phyloP scores from a whole-genome alignment of 345 rosid genomes.

The Pistacia atlantica region DNA sequence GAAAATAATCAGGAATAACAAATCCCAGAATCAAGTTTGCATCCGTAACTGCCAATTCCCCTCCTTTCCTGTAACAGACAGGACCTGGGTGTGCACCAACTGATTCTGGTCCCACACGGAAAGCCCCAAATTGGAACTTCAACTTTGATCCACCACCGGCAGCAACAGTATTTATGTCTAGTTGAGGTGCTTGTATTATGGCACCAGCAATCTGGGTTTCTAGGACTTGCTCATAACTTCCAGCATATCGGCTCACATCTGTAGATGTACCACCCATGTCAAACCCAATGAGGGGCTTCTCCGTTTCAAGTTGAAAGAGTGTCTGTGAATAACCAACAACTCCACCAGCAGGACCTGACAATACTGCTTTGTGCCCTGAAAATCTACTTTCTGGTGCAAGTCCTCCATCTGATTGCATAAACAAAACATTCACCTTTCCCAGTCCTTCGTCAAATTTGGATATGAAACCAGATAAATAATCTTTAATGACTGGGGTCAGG shows the following conservation, averaged over 20 bases:
- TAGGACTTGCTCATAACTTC: slow-evolving; percentile 93
- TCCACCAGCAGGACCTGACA: slow-evolving; percentile 99
- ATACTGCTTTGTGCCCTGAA: slow-evolving; percentile 96
- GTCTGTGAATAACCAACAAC: slow-evolving; percentile 98
- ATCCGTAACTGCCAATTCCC: slow-evolving; percentile 90
- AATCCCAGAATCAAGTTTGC: slow-evolving; percentile 88
- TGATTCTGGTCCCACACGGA: slow-evolving; percentile 92
- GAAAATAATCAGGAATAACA: slow-evolving; percentile 92
- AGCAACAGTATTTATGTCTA: slow-evolving; percentile 95
- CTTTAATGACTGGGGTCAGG: slow-evolving; percentile 89
- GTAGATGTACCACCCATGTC: slow-evolving; percentile 99
- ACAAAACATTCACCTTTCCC: slow-evolving; percentile 77
- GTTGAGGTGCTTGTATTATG: slow-evolving; percentile 97
- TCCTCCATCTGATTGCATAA: slow-evolving; percentile 99
- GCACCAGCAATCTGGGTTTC: slow-evolving; percentile 98
- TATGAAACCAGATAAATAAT: slow-evolving; percentile 86
- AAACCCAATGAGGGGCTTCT: slow-evolving; percentile 91
- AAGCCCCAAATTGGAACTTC: slow-evolving; percentile 91
- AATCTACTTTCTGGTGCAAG: slow-evolving; percentile 90
- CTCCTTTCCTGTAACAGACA: slow-evolving; percentile 93
- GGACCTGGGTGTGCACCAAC: slow-evolving; percentile 99
- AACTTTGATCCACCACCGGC: slow-evolving; percentile 98
- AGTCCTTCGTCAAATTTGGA: slow-evolving; percentile 80
- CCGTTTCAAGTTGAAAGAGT: slow-evolving; percentile 87
- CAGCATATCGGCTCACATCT: slow-evolving; percentile 97